Base-by-base conservation (phyloP, 106 monocot species). In the Dendrobium huoshanense region DNA sequence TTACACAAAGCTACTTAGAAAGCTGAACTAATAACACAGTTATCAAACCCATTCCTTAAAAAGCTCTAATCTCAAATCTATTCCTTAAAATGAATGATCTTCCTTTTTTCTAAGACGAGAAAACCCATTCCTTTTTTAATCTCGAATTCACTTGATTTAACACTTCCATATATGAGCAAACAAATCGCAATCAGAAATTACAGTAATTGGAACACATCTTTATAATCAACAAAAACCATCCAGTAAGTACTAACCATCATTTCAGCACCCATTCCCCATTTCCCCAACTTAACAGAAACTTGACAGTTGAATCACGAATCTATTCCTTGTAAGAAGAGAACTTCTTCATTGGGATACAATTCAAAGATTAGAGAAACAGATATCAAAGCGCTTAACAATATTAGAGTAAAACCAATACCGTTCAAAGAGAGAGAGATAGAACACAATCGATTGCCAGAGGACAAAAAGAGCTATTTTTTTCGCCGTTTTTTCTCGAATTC, bases 401-500 rank as follows among this genome's bases (percentile, higher is more conserved):
- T 16, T 61, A 61, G 61, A 22, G 8, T 61, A 22, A 61, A 61
- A 51, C 51, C 51, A 51, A 22, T 61, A 61, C 61, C 61, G 4
- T 61, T 22, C 20, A 9, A 0, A 61, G 7, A n/a, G 61, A 61
- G 4, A 9, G 16, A 15, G 51, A 37, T 33, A 17, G 4, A 33
- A 3, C 29, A 17, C 4, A 4, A 2, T 10, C 2, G 70, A 10
- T 33, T 15, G 70, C 17, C 43, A 43, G n/a, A 41, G 44, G 7
- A 44, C 0, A 74, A 44, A 74, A 70, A 7, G 43, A 74, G 29
- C 74, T 7, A n/a, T 8, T 19, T 19, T 44, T 20, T 43, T 25
- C 76, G 76, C 45, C 76, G 76, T 24, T 76, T 76, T 37, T 49
- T 76, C 76, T 76, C 76, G 76, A 76, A 76, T 76, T 76, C 76